A percentile compares a stretch with the other conserved stretches of the same genome.
Conservation (phyloP, 2,329 filamentous ascomycete species). For the Fusarium buxicola region DNA sequence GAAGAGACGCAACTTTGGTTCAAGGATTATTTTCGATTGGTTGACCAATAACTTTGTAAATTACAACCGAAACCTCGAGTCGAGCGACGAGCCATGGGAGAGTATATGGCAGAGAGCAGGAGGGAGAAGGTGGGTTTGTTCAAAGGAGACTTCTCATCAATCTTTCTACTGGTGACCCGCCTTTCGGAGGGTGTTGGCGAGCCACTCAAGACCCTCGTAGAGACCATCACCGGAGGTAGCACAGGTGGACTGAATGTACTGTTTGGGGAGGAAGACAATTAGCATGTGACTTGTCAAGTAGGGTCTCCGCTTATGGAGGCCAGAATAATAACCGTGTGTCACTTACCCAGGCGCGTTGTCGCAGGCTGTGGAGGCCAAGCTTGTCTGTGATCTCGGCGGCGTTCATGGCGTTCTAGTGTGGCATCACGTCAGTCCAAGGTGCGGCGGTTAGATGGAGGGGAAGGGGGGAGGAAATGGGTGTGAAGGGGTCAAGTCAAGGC, state of each 20-base stretch:
- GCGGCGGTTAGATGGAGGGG: conserved; percentile 8
- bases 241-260: conserved; percentile 99
- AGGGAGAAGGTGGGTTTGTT: conserved; percentile 50
- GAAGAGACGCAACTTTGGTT: conserved; percentile 49
- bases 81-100: conserved; percentile 55
- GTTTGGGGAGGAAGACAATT: conserved; percentile 39
- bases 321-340: conserved; percentile 17
- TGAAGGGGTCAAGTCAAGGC: conserved; percentile 18
- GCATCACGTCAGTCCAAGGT: conserved; percentile 33
- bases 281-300: conserved; percentile 31
- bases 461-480: conserved; percentile 14
- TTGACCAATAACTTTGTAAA: conserved; percentile 66
- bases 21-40: conserved; percentile 66
- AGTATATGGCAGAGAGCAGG: conserved; percentile 56
- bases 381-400: conserved; percentile 99
- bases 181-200: conserved; percentile 86
- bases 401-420: conserved; percentile 93
- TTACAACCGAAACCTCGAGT: conserved; percentile 68
- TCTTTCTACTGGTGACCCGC: conserved; percentile 70
- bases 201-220: conserved; percentile 98
- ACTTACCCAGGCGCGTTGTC: conserved; percentile 98
- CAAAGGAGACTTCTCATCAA: conserved; percentile 49
- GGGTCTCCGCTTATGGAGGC: background rate
- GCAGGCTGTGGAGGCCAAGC: conserved; percentile 98
- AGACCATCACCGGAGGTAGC: conserved; percentile 99